Conservation (phyloP, 768 basidiomycete species). For the Mycena floridula region DNA sequence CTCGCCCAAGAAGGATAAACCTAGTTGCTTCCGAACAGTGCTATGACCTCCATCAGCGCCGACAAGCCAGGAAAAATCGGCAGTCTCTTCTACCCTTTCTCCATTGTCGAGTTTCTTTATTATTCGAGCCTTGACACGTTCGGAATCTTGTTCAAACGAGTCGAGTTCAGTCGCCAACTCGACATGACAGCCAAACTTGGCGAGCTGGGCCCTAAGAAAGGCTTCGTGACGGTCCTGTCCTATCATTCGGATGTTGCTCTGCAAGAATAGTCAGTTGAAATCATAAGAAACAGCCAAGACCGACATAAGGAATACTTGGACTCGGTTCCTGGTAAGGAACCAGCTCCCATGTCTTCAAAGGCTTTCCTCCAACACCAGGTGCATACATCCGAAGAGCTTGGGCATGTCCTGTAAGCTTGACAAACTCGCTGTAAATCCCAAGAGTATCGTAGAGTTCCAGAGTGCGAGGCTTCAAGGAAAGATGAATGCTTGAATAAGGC, state of each 20-base stretch:
- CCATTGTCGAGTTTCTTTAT: constrained; percentile 15
- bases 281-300: constrained; percentile 1
- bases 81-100: constrained; percentile 19
- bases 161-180: constrained; percentile 40
- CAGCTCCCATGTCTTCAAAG: constrained; percentile 5
- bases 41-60: constrained; percentile 40
- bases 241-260: constrained; percentile 11
- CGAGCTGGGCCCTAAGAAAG: constrained; percentile 29
- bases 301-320: constrained; percentile 7
- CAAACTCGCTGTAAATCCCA: constrained; percentile 29
- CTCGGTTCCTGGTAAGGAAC: neutral
- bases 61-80: constrained; percentile 30
- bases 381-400: constrained; percentile 28
- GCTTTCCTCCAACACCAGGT: constrained; percentile 21
- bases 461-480: constrained; percentile 31
- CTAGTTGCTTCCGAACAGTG: constrained; percentile 33
- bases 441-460: constrained; percentile 38
- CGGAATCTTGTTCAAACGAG: constrained; percentile 33
- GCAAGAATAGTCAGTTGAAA: neutral
- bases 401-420: constrained; percentile 20
- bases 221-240: constrained; percentile 24
- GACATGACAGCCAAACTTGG: constrained; percentile 24
- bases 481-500: neutral
- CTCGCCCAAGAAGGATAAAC: constrained; percentile 34
- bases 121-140: constrained; percentile 30